These are phyloP conservation scores for Taphrina pruni DNA, from an alignment of 1,139 yeast species.

Conservation along the genomic window DNA sequence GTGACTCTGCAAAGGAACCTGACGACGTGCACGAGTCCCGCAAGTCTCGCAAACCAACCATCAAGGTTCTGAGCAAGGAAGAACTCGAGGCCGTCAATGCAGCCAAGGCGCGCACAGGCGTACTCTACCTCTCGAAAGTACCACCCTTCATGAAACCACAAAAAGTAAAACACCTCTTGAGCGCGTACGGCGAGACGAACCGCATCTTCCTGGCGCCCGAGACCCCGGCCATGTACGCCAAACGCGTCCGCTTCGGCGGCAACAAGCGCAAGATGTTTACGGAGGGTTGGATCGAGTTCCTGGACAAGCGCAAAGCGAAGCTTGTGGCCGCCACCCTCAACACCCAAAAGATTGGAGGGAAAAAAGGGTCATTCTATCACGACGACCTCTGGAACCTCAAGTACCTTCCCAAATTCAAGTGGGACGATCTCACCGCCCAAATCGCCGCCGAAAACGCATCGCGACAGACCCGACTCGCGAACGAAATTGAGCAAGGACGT, in stretches of 20 bases:
- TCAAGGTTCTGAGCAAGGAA: constrained; percentile 50
- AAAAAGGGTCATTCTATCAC: constrained; percentile 86
- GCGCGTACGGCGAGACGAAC: constrained; percentile 83
- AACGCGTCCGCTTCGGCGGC: constrained; percentile 87
- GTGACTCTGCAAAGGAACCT: no score
- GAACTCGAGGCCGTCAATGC: constrained; percentile 51
- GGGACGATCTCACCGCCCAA: constrained; percentile 93
- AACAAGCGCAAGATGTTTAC: constrained; percentile 85
- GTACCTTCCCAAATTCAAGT: constrained; percentile 87
- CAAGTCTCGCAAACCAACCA: constrained; percentile 43
- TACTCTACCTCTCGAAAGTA: constrained; percentile 81
- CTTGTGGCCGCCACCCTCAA: constrained; percentile 83
- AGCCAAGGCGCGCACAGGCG: constrained; percentile 74
- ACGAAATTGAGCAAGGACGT: constrained; percentile 88
- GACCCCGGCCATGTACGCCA: constrained; percentile 66
- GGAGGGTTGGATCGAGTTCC: constrained; percentile 98
- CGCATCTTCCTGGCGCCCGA: constrained; percentile 88
- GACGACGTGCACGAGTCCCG: constrained; percentile 2
- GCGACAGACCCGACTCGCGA: constrained; percentile 81
- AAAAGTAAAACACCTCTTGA: constrained; percentile 77
- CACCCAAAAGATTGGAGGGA: constrained; percentile 90
- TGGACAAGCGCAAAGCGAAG: constrained; percentile 83
- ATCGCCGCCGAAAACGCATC: constrained; percentile 88
- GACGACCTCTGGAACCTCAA: constrained; percentile 92
- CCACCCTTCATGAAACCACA: constrained; percentile 99